Percentiles rank a stretch among this genome's conserved stretches.
Evolutionary conservation across 345 rosid species (phyloP).

Genomic region (Brassica juncea): DNA sequence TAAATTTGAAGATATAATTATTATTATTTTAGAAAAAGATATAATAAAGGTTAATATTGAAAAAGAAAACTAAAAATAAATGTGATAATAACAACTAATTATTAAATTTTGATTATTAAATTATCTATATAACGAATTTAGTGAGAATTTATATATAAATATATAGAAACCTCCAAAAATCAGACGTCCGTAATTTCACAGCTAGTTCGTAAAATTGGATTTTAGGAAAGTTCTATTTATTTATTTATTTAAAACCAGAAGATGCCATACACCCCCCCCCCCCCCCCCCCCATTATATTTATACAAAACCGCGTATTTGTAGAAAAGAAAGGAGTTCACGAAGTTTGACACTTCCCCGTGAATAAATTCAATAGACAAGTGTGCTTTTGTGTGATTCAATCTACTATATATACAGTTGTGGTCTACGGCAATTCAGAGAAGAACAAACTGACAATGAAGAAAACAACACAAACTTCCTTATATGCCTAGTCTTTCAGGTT

Average conservation of each 20-base stretch:
- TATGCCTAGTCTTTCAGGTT: not conserved
- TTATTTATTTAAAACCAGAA: not conserved
- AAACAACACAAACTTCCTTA: not conserved
- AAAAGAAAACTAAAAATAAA: no score
- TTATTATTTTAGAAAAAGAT: not conserved
- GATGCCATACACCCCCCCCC: no score
- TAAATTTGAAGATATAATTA: not conserved
- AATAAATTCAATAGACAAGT: not conserved
- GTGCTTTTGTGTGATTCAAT: not conserved
- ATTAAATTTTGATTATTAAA: not conserved
- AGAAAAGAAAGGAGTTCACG: not conserved
- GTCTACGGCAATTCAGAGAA: not conserved
- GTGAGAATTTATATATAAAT: not conserved
- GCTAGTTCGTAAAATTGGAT: not conserved
- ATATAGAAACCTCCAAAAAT: not conserved
- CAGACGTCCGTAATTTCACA: not conserved
- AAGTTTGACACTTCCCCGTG: not conserved
- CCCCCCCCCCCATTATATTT: not conserved
- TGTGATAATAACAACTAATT: not conserved
- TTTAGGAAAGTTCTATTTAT: not conserved
- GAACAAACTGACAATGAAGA: constrained; percentile 15
- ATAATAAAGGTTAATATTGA: no score
- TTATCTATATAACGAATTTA: not conserved
- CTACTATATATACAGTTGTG: not conserved
- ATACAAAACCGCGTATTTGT: not conserved